Percentiles rank a stretch among this genome's conserved stretches.
phyloP scores from a whole-genome alignment of 2,329 filamentous ascomycete genomes.

The Botrytis medusae region DNA sequence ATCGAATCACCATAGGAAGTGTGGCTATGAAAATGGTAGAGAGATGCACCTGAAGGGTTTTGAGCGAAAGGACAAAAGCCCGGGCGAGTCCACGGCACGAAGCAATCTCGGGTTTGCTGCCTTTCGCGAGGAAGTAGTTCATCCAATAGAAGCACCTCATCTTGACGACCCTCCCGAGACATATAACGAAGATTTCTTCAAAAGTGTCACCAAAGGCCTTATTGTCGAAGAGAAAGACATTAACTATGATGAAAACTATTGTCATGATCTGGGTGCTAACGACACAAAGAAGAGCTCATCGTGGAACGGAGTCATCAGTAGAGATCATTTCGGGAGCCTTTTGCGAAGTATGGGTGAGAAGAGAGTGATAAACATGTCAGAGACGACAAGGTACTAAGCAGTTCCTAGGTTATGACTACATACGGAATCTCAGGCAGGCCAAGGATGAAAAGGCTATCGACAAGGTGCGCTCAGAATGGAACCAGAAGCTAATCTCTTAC shows the following conservation, averaged over 20 bases:
- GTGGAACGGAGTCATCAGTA: constrained; percentile 1
- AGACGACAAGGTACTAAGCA: neutral
- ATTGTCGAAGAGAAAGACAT: neutral
- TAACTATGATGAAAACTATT: neutral
- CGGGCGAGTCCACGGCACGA: neutral
- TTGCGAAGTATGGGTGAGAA: neutral
- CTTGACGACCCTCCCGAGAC: neutral
- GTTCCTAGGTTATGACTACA: neutral
- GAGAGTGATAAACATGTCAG: neutral
- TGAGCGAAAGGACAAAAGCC: neutral
- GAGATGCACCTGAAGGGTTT: neutral
- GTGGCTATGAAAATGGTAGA: neutral
- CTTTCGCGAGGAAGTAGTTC: neutral
- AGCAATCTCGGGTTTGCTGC: neutral
- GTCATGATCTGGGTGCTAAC: neutral
- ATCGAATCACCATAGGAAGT: neutral
- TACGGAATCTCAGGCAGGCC: neutral
- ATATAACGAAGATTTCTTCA: neutral
- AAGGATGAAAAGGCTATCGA: neutral
- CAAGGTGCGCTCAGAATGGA: neutral
- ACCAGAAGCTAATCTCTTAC: neutral
- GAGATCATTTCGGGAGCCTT: neutral
- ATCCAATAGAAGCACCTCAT: neutral
- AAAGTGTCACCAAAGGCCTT: neutral
- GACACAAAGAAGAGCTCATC: neutral